These are phyloP conservation scores for Trichoderma citrinoviride DNA, from an alignment of 2,329 filamentous ascomycete species.

Conservation along the genomic window DNA sequence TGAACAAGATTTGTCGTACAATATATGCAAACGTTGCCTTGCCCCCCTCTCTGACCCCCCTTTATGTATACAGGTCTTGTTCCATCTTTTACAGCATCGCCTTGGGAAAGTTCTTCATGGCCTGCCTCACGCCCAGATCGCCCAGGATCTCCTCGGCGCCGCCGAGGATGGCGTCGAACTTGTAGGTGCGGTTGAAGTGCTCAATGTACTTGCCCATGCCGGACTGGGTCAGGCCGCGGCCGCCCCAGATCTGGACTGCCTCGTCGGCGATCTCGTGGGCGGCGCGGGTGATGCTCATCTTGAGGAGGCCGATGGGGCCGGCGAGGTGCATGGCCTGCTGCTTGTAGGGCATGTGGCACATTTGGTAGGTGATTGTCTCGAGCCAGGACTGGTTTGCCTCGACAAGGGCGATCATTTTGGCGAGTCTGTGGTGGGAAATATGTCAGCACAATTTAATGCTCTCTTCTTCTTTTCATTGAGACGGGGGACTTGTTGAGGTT, in stretches of 20 bases:
- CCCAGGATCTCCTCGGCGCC: conserved; percentile 80
- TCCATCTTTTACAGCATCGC: conserved; percentile 64
- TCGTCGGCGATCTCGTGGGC: conserved; percentile 84
- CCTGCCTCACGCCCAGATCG: conserved; percentile 79
- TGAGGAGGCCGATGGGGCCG: conserved; percentile 79
- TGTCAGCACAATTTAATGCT: neutral
- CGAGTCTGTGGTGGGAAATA: conserved; percentile 51
- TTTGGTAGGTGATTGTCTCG: conserved; percentile 81
- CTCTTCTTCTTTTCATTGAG: neutral
- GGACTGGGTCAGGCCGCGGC: conserved; percentile 72
- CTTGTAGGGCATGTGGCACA: conserved; percentile 79
- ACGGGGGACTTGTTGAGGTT: neutral
- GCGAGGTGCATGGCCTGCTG: conserved; percentile 72
- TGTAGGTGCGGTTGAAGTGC: conserved; percentile 81
- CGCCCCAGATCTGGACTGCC: conserved; percentile 82
- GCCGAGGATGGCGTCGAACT: conserved; percentile 75
- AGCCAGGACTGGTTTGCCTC: conserved; percentile 86
- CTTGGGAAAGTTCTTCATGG: conserved; percentile 81
- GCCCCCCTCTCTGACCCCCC: no score
- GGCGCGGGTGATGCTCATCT: conserved; percentile 72
- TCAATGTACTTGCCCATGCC: conserved; percentile 83
- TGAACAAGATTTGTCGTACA: conserved; percentile 3
- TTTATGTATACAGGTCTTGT: no score
- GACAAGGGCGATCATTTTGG: conserved; percentile 79
- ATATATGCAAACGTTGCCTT: neutral